Percentiles rank a stretch among this genome's conserved stretches.
phyloP scores from a whole-genome alignment of 441 rosid species.

The Bruguiera hainesii region DNA sequence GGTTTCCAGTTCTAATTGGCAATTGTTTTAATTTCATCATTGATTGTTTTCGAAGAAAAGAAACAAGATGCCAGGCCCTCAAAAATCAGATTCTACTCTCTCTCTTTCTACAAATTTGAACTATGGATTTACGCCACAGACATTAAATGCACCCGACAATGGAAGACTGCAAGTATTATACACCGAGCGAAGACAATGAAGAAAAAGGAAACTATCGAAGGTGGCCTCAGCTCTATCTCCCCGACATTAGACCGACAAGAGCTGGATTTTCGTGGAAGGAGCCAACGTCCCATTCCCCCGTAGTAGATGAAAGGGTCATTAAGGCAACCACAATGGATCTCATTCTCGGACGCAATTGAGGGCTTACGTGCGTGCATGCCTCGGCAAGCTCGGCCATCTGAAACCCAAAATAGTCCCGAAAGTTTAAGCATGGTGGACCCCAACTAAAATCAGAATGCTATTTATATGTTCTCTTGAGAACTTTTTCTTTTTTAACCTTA shows the following conservation, averaged over 20 bases:
- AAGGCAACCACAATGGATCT: conserved; percentile 85
- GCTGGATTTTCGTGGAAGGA: conserved; percentile 68
- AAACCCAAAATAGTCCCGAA: background rate
- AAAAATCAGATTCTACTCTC: too few species aligned
- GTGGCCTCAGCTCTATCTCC: conserved; percentile 37
- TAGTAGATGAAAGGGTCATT: conserved; percentile 72
- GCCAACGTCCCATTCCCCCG: conserved; percentile 83
- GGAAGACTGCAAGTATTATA: too few species aligned
- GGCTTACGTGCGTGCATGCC: conserved; percentile 79
- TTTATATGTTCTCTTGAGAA: background rate
- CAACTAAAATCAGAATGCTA: background rate
- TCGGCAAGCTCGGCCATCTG: conserved; percentile 90
- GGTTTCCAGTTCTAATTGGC: too few species aligned
- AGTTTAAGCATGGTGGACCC: background rate
- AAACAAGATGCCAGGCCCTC: too few species aligned
- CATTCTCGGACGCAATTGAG: conserved; percentile 77
- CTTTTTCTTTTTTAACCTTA: conserved; percentile 43
- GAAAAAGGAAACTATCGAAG: too few species aligned
- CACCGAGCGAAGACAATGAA: too few species aligned
- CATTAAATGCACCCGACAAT: too few species aligned
- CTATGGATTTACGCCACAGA: too few species aligned
- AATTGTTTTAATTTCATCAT: too few species aligned
- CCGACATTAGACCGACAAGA: conserved; percentile 72
- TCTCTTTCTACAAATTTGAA: too few species aligned
- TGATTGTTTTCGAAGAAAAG: too few species aligned